These are phyloP conservation scores for Sinapis alba DNA, from an alignment of 441 rosid genomes.

Conservation along the genomic window DNA sequence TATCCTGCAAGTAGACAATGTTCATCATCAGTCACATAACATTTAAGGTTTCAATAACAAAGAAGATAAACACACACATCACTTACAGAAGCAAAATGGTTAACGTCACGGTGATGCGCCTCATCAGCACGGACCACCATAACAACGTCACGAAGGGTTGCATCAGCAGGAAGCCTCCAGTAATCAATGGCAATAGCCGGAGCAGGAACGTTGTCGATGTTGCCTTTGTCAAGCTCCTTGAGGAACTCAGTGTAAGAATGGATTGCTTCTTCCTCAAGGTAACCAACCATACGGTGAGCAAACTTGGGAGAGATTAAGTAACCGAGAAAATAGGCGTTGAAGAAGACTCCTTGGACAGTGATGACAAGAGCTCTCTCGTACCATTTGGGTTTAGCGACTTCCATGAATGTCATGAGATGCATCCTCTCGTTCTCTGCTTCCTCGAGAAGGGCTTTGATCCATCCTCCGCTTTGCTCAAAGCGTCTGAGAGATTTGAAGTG, in stretches of 20 bases:
- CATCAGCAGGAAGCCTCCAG: neutral
- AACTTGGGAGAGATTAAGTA: neutral
- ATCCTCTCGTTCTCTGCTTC: slow-evolving; percentile 2
- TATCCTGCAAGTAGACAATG: neutral
- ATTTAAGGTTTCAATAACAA: neutral
- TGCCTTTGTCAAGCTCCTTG: neutral
- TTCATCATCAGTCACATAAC: neutral
- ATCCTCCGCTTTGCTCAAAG: slow-evolving; percentile 1
- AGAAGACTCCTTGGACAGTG: neutral
- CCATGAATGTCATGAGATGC: neutral
- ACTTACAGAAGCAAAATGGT: neutral
- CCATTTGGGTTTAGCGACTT: neutral
- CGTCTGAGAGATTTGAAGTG: slow-evolving; percentile 1
- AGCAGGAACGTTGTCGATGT: neutral
- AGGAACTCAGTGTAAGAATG: neutral
- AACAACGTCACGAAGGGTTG: neutral
- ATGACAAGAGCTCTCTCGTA: slow-evolving; percentile 5
- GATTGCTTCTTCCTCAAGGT: neutral
- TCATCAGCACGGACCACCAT: neutral
- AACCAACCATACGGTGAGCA: neutral
- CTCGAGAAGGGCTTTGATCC: neutral
- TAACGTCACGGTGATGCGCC: neutral
- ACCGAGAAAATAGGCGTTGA: neutral
- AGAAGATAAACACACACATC: neutral
- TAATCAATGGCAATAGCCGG: neutral